Base-by-base conservation (phyloP, 768 basidiomycete species). In the Agaricus subrufescens region DNA sequence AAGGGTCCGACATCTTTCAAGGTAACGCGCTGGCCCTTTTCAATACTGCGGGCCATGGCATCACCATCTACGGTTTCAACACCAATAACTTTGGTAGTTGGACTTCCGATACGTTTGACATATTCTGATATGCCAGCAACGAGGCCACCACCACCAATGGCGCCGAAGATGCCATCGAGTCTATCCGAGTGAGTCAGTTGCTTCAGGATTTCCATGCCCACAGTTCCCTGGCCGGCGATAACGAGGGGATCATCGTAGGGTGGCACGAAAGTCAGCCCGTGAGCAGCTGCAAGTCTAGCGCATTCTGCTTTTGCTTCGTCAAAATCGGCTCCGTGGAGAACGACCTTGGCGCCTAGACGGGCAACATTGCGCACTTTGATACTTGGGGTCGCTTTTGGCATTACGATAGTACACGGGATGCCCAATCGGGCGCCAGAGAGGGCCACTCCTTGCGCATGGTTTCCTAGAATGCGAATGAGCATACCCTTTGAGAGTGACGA, bases 361-460 rank as follows among this genome's bases (percentile, higher is more conserved):
- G 89, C 84, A 27, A 97, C 97, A 64, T 96, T 98, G 57, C 85
- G 79, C 66, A 95, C 91, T 75, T 99, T 99, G 80, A 99, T 99
- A 40, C 88, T 81, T 1, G 97, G 97, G 2, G 97, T 98, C 12
- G 85, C 91, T 42, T 87, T 75, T 1, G 97, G 97, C 97, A 99
- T 98, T 59, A 99, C 93, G 65, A 99, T 98, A n/a, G 94, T 98
- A 60, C 94, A 97, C 3, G 97, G 94, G 58, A 98, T 89, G 34
- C 81, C 82, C 29, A 99, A 83, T 55, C 86, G 84, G 46, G 84
- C 72, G 10, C 96, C 93, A n/a, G 97, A 94, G 47, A 98, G 80
- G 2, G 97, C 97, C 49, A 99, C 97, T 26, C 97, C 97, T 70
- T 99, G 97, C 0, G 97, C 97, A 69, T 99, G 97, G 66, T 99